A percentile compares a stretch with the other conserved stretches of the same genome.
phyloP scores from a whole-genome alignment of 306 rosid genomes.

The Acacia acuminata region DNA sequence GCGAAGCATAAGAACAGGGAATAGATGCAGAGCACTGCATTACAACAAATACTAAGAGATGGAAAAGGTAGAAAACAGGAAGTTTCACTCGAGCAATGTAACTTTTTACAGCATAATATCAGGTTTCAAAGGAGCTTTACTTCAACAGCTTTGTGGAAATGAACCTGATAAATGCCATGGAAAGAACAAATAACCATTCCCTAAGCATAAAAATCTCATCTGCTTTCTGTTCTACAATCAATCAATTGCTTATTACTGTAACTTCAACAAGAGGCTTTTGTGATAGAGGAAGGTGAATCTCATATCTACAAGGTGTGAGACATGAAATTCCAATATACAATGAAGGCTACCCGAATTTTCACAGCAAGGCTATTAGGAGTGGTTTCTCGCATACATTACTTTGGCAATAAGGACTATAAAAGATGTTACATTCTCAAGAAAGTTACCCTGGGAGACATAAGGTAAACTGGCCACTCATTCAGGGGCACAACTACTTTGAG shows the following conservation, averaged over 20 bases:
- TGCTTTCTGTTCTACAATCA: not conserved
- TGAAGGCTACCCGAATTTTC: not conserved
- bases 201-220: not conserved
- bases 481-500: constrained; percentile 6
- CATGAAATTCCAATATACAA: not conserved
- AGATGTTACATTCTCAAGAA: not conserved
- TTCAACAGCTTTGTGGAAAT: not conserved
- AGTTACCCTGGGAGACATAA: not conserved
- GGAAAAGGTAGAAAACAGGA: constrained; percentile 3
- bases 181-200: not conserved
- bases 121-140: not conserved
- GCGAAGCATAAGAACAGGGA: not conserved
- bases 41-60: not conserved
- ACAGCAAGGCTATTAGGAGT: not conserved
- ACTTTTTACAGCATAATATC: not conserved
- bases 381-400: not conserved
- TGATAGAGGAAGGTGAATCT: not conserved
- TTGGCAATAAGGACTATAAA: not conserved
- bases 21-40: not conserved
- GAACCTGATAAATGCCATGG: not conserved
- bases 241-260: not conserved
- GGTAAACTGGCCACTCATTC: not conserved
- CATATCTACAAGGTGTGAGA: not conserved
- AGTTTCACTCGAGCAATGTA: not conserved
- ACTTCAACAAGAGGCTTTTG: not conserved